These are phyloP conservation scores for Cardiospermum halicacabum DNA, from an alignment of 345 rosid genomes.

Conservation along the genomic window DNA sequence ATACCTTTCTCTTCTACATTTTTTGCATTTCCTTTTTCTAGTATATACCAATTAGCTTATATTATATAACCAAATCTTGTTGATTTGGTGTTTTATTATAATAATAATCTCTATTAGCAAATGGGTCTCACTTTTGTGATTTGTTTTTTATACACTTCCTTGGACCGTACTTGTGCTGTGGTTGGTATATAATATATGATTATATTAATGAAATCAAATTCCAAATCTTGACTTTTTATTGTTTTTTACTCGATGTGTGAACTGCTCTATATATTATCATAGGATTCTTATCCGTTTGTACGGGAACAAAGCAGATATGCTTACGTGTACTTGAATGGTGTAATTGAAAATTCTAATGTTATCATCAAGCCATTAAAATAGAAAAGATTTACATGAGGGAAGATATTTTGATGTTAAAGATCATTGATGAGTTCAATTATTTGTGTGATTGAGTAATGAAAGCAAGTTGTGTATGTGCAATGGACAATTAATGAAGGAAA, in stretches of 20 bases:
- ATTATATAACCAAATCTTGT: too few relatives aligned
- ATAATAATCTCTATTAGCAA: neutral
- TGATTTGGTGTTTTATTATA: too few relatives aligned
- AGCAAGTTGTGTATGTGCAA: too few relatives aligned
- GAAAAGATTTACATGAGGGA: too few relatives aligned
- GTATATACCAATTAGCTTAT: neutral
- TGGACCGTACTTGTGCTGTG: neutral
- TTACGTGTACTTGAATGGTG: too few relatives aligned
- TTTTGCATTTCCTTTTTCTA: neutral
- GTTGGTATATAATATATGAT: neutral
- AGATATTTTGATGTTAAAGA: too few relatives aligned
- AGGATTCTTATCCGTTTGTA: constrained; percentile 1
- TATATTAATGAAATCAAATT: neutral
- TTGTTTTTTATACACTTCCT: neutral
- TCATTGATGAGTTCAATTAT: neutral
- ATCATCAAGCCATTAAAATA: too few relatives aligned
- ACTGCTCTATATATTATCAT: neutral
- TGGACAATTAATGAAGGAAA: neutral
- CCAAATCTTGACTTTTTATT: neutral
- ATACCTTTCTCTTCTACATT: neutral
- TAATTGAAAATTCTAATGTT: too few relatives aligned
- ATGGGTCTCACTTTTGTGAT: neutral
- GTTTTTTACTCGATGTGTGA: neutral
- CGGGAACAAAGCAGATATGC: neutral
- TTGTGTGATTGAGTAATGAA: too few relatives aligned